Base-by-base conservation (phyloP, 2,329 filamentous ascomycete genomes). In the Sporothrix dimorphospora region DNA sequence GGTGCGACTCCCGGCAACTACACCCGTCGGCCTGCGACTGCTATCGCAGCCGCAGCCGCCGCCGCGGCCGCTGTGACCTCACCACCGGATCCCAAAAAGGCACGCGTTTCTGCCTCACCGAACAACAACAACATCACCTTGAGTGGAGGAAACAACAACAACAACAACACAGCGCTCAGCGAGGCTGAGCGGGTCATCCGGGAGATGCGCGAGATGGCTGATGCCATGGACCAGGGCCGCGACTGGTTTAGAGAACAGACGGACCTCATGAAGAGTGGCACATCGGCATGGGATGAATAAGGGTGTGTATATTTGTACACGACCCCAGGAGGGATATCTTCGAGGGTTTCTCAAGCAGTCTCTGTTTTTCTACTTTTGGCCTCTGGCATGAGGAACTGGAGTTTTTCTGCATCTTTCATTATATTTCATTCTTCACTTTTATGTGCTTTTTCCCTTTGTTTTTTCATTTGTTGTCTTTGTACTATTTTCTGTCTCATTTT, bases 171-270 rank as follows among this genome's bases (percentile, higher is more conserved):
- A 19, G 12, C 21, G 42, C 42, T 71, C 1, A 66, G 42, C 11
- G 75, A 75, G 47, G 73, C 76, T 3, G 75, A 80, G 72, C 80
- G 81, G 40, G 80, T 84, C 19, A 80, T 86, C 61, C 78, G 75
- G 45, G 83, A 85, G 74, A 80, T 86, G 53, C 80, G 80, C 49
- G 79, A 80, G 68, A 79, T 83, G 75, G 80, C 82, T 16, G 78
- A 81, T 72, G 83, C 85, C 72, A 80, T 86, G 78, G 83, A 85
- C 73, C 81, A 85, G 74, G 83, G 81, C 19, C 80, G 80, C n/a
- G 79, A 80, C 24, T 86, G 85, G 85, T 85, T 83, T 76, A 79
- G 78, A 70, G 80, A 81, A 69, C 84, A 86, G 76, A 84, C 82
- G 49, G 81, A 82, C 70, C 80, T 79, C 53, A 73, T 86, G 73